Base-by-base conservation (phyloP, 768 basidiomycete species). In the Kwoniella bestiolae region DNA sequence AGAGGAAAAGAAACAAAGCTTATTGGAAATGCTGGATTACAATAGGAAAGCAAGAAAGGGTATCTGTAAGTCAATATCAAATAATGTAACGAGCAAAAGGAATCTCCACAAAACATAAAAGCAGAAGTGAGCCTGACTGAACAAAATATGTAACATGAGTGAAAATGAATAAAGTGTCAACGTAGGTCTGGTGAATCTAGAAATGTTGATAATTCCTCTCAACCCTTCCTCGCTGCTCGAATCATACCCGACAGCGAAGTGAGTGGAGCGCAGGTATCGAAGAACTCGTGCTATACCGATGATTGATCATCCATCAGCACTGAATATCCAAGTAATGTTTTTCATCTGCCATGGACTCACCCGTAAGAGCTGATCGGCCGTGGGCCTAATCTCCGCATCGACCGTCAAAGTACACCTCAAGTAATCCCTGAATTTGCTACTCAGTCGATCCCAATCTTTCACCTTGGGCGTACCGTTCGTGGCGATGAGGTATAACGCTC, bases 391-490 rank as follows among this genome's bases (percentile, higher is more conserved):
- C 79, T 98, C 94, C 14, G 91, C 90, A 74, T 97, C 94, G 18
- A 98, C 96, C 75, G 96, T 94, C 50, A 98, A 84, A 8, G 90
- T 89, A 82, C 90, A 88, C 3, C 89, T 85, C 46, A 99, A 84
- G 74, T 96, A 99, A 75, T 96, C 92, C 59, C 87, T 88, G 84
- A 99, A 98, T 16, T 90, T 85, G 0, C 87, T 75, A 2, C 89
- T 90, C 34, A 90, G 82, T 57, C 85, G 83, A 74, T 89, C 89
- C 8, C 94, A 94, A 80, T 96, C 97, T 59, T 92, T 90, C 71
- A 99, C 93, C 57, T 90, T 90, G 32, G 96, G 96, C 18, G 96
- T 98, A 12, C 96, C 96, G 77, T 98, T 97, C 46, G 95, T 99
- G 35, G 95, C 96, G 74, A 97, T 96, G 66, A 96, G 83, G 81